Conservation (phyloP, 2,329 filamentous ascomycete species). For the Fusarium sp. region DNA sequence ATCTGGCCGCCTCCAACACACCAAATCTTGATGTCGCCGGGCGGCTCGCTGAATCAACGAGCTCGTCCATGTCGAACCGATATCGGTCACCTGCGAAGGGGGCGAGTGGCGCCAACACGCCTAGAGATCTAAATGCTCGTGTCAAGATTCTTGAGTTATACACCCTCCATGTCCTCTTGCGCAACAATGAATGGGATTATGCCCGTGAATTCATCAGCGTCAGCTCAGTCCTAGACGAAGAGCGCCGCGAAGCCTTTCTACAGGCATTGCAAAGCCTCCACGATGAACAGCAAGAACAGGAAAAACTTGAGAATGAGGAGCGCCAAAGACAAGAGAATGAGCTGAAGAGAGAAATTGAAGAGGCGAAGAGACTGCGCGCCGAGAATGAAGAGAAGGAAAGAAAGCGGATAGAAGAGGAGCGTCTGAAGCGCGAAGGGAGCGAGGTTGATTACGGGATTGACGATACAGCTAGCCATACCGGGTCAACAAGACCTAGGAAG, state of each 20-base stretch:
- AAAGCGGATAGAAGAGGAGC: constrained; percentile 64
- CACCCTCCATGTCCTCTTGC: constrained; percentile 90
- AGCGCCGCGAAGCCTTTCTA: constrained; percentile 87
- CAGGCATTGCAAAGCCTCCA: constrained; percentile 84
- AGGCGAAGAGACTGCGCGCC: constrained; percentile 63
- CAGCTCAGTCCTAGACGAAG: constrained; percentile 89
- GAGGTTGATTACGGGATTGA: constrained; percentile 78
- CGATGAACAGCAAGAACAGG: constrained; percentile 82
- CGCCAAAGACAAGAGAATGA: constrained; percentile 65
- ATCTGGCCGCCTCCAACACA: constrained; percentile 79
- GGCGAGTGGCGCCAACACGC: constrained; percentile 77
- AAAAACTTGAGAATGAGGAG: constrained; percentile 70
- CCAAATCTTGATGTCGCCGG: constrained; percentile 77
- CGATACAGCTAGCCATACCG: constrained; percentile 53
- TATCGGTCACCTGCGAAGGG: constrained; percentile 59
- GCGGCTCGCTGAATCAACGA: constrained; percentile 63
- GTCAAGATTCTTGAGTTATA: constrained; percentile 96
- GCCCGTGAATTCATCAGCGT: constrained; percentile 89
- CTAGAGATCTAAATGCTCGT: constrained; percentile 82
- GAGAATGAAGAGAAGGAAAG: constrained; percentile 68
- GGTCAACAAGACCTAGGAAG: constrained; percentile 48
- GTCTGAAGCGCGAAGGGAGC: constrained; percentile 58
- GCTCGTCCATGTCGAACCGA: constrained; percentile 44
- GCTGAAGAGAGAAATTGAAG: constrained; percentile 64
- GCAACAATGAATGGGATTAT: constrained; percentile 97